phyloP scores from a whole-genome alignment of 805 yeast genomes.

The Lipomyces spencermartinsiae region DNA sequence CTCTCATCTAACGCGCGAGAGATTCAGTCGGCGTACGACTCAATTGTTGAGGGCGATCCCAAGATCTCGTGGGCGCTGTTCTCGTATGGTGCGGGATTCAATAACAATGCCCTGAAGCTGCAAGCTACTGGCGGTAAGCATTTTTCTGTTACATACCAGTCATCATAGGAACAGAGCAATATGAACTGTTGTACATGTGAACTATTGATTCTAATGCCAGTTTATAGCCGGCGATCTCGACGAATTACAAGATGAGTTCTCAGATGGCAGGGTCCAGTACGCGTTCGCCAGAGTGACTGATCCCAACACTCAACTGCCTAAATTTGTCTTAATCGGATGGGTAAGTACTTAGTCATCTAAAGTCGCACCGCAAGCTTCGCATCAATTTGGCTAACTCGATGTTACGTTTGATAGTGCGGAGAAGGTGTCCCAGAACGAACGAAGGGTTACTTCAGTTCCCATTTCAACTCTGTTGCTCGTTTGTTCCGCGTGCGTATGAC shows the following conservation, averaged over 20 bases:
- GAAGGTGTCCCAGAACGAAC: constrained; percentile 78
- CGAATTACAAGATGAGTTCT: constrained; percentile 81
- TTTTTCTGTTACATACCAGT: not conserved
- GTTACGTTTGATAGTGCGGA: constrained; percentile 60
- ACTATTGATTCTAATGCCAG: not conserved
- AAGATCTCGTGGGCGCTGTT: constrained; percentile 77
- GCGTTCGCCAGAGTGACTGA: constrained; percentile 88
- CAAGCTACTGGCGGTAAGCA: constrained; percentile 45
- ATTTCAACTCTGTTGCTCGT: constrained; percentile 49
- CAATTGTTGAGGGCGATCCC: constrained; percentile 78
- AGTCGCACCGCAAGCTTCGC: not conserved
- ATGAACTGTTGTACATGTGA: not conserved
- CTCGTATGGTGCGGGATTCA: constrained; percentile 68
- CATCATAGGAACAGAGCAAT: not conserved
- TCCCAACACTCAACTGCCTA: constrained; percentile 88
- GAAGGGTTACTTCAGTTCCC: constrained; percentile 53
- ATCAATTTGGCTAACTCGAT: not conserved
- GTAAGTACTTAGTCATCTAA: constrained; percentile 35
- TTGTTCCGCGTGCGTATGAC: constrained; percentile 43
- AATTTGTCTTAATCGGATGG: constrained; percentile 89
- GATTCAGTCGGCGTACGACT: constrained; percentile 60
- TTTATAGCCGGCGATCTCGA: constrained; percentile 61
- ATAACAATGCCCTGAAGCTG: constrained; percentile 49
- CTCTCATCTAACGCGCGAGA: constrained; percentile 37
- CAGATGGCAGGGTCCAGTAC: constrained; percentile 86